Percentiles rank a stretch among this genome's conserved stretches.
phyloP scores from a whole-genome alignment of 169 alveolate species.

The Cryptosporidium ryanae region DNA sequence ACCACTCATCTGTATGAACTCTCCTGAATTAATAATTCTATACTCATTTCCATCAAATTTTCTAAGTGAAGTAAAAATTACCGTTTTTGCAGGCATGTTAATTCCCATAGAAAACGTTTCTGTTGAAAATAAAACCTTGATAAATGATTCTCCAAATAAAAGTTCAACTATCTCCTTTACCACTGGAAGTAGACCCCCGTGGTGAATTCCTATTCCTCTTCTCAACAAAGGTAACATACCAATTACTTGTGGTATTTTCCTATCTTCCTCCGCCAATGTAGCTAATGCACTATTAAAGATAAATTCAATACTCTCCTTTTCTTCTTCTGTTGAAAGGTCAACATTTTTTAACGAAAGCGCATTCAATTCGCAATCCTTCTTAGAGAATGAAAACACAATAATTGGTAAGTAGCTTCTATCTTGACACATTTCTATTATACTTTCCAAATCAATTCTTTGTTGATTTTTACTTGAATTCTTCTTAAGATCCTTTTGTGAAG shows the following conservation, averaged over 20 bases:
- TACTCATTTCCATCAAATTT: constrained; percentile 94
- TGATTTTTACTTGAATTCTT: constrained; percentile 38
- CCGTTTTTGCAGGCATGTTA: constrained; percentile 99
- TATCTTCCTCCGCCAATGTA: constrained; percentile 96
- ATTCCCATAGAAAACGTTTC: constrained; percentile 98
- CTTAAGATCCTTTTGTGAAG: constrained; percentile 72
- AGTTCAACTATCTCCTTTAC: constrained; percentile 96
- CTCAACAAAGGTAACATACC: constrained; percentile 91
- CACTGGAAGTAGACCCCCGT: constrained; percentile 97
- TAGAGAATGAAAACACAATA: constrained; percentile 96
- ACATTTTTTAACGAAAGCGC: constrained; percentile 90
- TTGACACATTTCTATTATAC: constrained; percentile 93
- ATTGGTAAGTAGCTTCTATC: constrained; percentile 93
- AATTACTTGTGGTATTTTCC: constrained; percentile 92
- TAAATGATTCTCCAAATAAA: constrained; percentile 94
- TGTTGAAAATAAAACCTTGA: constrained; percentile 95
- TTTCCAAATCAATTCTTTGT: constrained; percentile 88
- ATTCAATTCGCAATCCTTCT: constrained; percentile 95
- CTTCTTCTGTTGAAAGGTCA: constrained; percentile 87
- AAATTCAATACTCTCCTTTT: constrained; percentile 91
- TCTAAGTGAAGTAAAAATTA: constrained; percentile 94
- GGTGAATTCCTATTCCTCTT: constrained; percentile 98
- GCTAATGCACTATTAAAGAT: constrained; percentile 96
- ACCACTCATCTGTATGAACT: constrained; percentile 95
- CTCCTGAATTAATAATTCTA: constrained; percentile 95